Base-by-base conservation (phyloP, 208 protist genomes). In the Crithidia mellificae region DNA sequence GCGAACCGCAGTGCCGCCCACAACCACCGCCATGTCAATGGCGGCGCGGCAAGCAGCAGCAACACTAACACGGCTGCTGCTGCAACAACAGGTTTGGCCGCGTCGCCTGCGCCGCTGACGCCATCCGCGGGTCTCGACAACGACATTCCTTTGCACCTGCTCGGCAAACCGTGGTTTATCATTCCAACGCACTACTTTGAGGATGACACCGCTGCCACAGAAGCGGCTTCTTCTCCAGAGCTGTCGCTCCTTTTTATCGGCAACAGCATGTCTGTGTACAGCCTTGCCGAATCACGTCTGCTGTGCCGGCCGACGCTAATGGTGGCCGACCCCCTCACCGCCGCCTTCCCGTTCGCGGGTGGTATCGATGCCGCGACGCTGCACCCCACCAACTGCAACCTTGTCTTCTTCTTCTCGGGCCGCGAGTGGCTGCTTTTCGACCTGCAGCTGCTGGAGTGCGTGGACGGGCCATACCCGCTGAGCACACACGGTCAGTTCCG, bases 341-440 rank as follows among this genome's bases (percentile, higher is more conserved):
- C 29, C 0, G 61, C 53, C 12, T 79, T 95, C 32, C 88, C 85
- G n/a, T 94, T 74, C 55, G 19, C 67, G 15, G 54, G 30, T 14
- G 53, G 64, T 15, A 27, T 82, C 52, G 80, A 90, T 39, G 71
- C 73, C 7, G 83, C 80, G 9, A 62, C 88, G 4, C 63, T 80
- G 8, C 61, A 87, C 22, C 80, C 80, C 5, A 70, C 67, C 9
- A 78, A 85, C 36, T 61, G 81, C 29, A 32, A 64, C n/a, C 77
- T 70, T 11, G 78, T 79, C 27, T 72, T 94, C 27, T 82, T 92
- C 64, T 91, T 92, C 62, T 77, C 73, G 2, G 81, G 87, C 12
- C 70, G 69, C 1, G 56, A 62, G 27, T 94, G 84, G 72, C 43
- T 87, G 43, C 55, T 88, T 1, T 90, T 91, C 52, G 78, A 94